Base-by-base conservation (phyloP, 169 alveolate genomes). In the Cytauxzoon felis region DNA sequence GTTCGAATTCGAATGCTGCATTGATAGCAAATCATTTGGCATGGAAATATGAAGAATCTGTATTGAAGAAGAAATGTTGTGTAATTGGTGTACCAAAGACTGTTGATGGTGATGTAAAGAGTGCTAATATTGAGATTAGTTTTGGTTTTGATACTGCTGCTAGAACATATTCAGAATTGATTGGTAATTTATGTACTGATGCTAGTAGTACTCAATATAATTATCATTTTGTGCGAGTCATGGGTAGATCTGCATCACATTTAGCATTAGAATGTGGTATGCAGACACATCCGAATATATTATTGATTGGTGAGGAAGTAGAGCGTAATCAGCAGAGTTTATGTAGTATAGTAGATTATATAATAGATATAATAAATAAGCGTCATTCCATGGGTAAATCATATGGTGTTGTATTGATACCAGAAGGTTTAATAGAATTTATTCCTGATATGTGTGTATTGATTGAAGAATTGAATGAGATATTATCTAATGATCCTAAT, bases 101-200 rank as follows among this genome's bases (percentile, higher is more conserved):
- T 2, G 97, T 97, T 54, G 99, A 97, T 72, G 99, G 99, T 19
- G 99, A 97, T 83, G 83, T 97, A 68, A 95, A 93, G 81, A 91
- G 94, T 57, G 93, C 92, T 42, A 92, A 92, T 81, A 93, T 96
- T 26, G 99, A 96, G 73, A 93, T 95, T 42, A 92, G 98, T 43
- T 97, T 97, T 85, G 99, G 99, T 9, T 95, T 96, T 67, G 98
- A 97, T 84, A 94, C 99, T n/a, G 99, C 99, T 13, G 95, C 98
- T 33, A 91, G 91, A 58, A 92, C 97, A 16, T 96, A 96, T 71
- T 89, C 98, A 50, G 98, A 95, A 64, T 72, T 91, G 26, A 94
- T 96, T 23, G 99, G 99, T 42, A 93, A 93, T 75, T 82, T 93
- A 34, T 91, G 94, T 60, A 86, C 92, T 16, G 98, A 95, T 68